Conservation (phyloP, 495 filamentous ascomycete genomes). For the Penicillium turbatum region DNA sequence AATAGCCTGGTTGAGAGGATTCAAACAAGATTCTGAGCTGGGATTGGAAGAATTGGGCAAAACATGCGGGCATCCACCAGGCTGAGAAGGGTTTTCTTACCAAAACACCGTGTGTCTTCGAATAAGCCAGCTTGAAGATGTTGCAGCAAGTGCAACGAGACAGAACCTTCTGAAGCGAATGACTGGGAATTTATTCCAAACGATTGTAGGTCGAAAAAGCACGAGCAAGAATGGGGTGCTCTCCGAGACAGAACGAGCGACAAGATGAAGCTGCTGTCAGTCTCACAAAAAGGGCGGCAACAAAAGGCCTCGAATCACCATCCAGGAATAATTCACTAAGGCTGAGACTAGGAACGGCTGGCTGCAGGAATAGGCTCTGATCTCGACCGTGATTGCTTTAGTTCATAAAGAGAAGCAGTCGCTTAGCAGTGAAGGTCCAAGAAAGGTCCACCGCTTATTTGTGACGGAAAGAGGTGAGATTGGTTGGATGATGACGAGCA, state of each 20-base stretch:
- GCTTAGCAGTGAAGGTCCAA: slow-evolving; percentile 11
- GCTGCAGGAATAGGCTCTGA: slow-evolving; percentile 35
- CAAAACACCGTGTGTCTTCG: slow-evolving; percentile 48
- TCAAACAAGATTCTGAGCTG: slow-evolving; percentile 21
- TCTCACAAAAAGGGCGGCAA: slow-evolving; percentile 28
- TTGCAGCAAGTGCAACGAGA: slow-evolving; percentile 49
- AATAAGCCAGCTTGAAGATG: slow-evolving; percentile 53
- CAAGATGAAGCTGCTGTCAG: slow-evolving; percentile 38
- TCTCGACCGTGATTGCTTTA: slow-evolving; percentile 20
- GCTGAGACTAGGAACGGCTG: slow-evolving; percentile 33
- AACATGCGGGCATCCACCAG: slow-evolving; percentile 25
- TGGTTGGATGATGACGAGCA: slow-evolving; percentile 1
- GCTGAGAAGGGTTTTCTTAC: slow-evolving; percentile 36
- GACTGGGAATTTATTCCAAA: slow-evolving; percentile 47
- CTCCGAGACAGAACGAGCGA: slow-evolving; percentile 47
- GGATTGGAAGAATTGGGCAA: slow-evolving; percentile 17
- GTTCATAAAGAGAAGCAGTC: slow-evolving; percentile 24
- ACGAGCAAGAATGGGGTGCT: slow-evolving; percentile 27
- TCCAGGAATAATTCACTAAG: slow-evolving; percentile 25
- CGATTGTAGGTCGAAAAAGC: slow-evolving; percentile 37
- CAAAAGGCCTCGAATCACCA: slow-evolving; percentile 37
- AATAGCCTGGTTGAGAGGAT: slow-evolving; percentile 1
- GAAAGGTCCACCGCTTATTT: slow-evolving; percentile 13
- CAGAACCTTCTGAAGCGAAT: slow-evolving; percentile 45
- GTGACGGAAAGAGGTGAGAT: slow-evolving; percentile 7